A percentile compares a stretch with the other conserved stretches of the same genome.
These are phyloP conservation scores for Quercus mongolica DNA, from an alignment of 306 rosid species.

Conservation along the genomic window DNA sequence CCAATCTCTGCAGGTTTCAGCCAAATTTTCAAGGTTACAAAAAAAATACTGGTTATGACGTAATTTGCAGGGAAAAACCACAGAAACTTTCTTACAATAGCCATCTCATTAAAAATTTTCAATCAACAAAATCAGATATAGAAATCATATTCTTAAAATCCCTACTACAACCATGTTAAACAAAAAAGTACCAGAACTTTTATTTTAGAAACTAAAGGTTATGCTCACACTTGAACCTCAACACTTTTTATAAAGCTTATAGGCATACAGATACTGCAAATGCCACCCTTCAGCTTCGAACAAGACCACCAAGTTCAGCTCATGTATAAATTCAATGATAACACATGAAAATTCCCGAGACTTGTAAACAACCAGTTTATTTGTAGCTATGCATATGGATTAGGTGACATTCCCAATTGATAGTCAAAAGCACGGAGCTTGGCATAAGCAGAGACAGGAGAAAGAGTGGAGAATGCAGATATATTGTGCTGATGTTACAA, in stretches of 20 bases:
- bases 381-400: neutral
- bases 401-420: neutral
- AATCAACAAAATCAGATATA: neutral
- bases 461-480: neutral
- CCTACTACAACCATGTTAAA: too few species aligned
- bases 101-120: neutral
- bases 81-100: neutral
- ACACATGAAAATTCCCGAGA: neutral
- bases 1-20: conserved; percentile 66
- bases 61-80: neutral
- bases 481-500: neutral
- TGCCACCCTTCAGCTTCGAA: neutral
- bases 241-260: neutral
- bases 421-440: neutral
- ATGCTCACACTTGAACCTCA: neutral
- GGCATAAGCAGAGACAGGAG: neutral
- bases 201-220: neutral
- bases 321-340: neutral
- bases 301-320: neutral
- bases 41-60: neutral
- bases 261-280: neutral
- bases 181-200: neutral
- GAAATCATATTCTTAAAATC: neutral
- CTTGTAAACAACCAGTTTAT: neutral
- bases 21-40: conserved; percentile 18